Evolutionary conservation across 2,329 filamentous ascomycete genomes (phyloP).

Genomic region (Paracamarosporium sp.): DNA sequence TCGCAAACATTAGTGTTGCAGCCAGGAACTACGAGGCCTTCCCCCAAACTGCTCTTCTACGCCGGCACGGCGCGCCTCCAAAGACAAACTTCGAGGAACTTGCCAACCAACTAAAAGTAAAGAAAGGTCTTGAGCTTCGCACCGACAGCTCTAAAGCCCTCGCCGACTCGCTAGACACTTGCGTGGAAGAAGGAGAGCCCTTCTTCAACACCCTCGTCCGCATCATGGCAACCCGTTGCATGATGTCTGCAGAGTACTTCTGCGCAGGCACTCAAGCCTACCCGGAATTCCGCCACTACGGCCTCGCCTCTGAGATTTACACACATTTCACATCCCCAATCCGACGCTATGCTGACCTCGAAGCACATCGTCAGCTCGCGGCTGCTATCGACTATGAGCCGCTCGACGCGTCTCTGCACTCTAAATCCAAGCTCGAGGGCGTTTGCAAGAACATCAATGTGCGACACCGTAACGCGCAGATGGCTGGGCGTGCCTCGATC

Average conservation of each 20-base stretch:
- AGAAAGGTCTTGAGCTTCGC: slow-evolving; percentile 79
- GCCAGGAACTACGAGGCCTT: slow-evolving; percentile 89
- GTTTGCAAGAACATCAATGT: slow-evolving; percentile 99
- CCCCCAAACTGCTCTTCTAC: slow-evolving; percentile 92
- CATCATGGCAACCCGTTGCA: slow-evolving; percentile 97
- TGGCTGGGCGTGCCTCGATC: slow-evolving; percentile 90
- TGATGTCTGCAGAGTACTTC: slow-evolving; percentile 99
- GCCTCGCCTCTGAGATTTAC: slow-evolving; percentile 94
- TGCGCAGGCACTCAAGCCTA: slow-evolving; percentile 91
- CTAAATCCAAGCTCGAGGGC: slow-evolving; percentile 83
- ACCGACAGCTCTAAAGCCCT: slow-evolving; percentile 91
- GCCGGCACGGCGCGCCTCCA: slow-evolving; percentile 89
- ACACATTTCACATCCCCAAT: slow-evolving; percentile 99
- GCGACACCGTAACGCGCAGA: slow-evolving; percentile 94
- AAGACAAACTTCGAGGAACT: slow-evolving; percentile 98
- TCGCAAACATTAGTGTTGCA: slow-evolving; percentile 95
- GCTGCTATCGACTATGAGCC: slow-evolving; percentile 93
- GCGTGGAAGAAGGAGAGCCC: slow-evolving; percentile 78
- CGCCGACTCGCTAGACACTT: slow-evolving; percentile 87
- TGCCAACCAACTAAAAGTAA: slow-evolving; percentile 86
- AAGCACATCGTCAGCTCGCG: slow-evolving; percentile 92
- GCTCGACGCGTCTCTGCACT: slow-evolving; percentile 81
- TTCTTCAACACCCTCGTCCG: slow-evolving; percentile 99
- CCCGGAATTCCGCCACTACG: slow-evolving; percentile 96
- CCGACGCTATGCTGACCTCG: slow-evolving; percentile 94